Evolutionary conservation across 495 filamentous ascomycete genomes (phyloP), one percentile per base, ranked within the genome.

Genomic region (Articulospora tetracladia): DNA sequence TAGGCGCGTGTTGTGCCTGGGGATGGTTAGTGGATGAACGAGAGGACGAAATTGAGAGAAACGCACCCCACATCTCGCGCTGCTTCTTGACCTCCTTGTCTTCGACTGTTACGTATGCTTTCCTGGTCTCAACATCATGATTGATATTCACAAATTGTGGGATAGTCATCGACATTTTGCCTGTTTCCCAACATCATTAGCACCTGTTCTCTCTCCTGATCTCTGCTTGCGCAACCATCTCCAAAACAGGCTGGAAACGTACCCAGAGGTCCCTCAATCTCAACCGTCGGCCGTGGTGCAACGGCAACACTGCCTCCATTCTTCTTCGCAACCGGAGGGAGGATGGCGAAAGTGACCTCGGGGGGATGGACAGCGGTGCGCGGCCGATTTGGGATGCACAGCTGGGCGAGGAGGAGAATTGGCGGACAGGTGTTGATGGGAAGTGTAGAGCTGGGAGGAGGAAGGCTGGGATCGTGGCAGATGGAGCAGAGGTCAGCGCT

Each of bases 21-120:
- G n/a, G n/a, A n/a, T n/a, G 17, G 17, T 32, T 3, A 53, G 24
- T 15, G 39, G 24, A 51, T 74, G 52, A 75, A 66, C 57, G 44
- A 24, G 25, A 22, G 20, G 39, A 25, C 4, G 34, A 7, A 11
- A 7, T 44, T 7, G 8, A 41, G 13, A 36, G 13, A 26, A 12
- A 79, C 90, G 53, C 79, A 96, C 94, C 94, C 94, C 94, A 98
- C 93, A 98, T 98, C 73, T 89, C 93, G 69, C 90, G 84, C 75
- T 98, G 94, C 53, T 88, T 80, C 67, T 86, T 83, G 24, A 83
- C 63, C 6, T 78, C 66, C 11, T 71, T 66, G 72, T 97, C 82
- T 60, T 84, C 63, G 15, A 97, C 78, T 30, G 77, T 84, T 53
- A 98, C 69, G 10, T 74, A 80, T 11, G 85, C 86, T 68, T 85